Conservation (phyloP, 176 grass and related monocot genomes). For the Triticum aestivum region DNA sequence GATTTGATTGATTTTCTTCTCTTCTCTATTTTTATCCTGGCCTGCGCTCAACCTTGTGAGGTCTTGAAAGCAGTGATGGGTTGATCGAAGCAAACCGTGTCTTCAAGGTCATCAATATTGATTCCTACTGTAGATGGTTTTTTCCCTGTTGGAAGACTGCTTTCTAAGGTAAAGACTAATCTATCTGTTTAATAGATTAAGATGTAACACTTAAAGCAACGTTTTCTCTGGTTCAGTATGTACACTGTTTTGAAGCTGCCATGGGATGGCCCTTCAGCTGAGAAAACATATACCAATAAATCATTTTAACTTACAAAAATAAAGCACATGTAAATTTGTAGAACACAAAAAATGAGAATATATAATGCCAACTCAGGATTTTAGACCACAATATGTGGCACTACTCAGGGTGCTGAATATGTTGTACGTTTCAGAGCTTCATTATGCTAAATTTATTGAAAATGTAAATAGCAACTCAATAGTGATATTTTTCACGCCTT, state of each 20-base stretch:
- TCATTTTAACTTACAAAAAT: background rate
- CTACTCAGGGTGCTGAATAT: background rate
- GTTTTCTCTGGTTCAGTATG: background rate
- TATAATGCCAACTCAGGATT: background rate
- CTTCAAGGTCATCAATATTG: background rate
- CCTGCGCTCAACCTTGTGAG: background rate
- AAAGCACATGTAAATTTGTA: background rate
- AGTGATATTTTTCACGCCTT: too few relatives aligned
- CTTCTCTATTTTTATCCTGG: background rate
- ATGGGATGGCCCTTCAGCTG: background rate
- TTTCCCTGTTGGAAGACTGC: background rate
- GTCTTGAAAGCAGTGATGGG: background rate
- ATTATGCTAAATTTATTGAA: background rate
- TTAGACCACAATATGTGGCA: background rate
- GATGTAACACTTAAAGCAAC: background rate
- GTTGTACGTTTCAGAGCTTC: background rate
- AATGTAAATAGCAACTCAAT: background rate
- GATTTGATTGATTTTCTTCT: background rate
- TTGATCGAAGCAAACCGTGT: background rate
- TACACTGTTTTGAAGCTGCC: too few relatives aligned
- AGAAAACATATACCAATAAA: background rate
- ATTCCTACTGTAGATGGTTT: background rate
- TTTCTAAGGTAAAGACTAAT: background rate
- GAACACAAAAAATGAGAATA: background rate
- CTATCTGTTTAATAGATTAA: too few relatives aligned